Evolutionary conservation across 345 rosid species (phyloP), one percentile per base, ranked within the genome.

Genomic region (Citrus reticulata): DNA sequence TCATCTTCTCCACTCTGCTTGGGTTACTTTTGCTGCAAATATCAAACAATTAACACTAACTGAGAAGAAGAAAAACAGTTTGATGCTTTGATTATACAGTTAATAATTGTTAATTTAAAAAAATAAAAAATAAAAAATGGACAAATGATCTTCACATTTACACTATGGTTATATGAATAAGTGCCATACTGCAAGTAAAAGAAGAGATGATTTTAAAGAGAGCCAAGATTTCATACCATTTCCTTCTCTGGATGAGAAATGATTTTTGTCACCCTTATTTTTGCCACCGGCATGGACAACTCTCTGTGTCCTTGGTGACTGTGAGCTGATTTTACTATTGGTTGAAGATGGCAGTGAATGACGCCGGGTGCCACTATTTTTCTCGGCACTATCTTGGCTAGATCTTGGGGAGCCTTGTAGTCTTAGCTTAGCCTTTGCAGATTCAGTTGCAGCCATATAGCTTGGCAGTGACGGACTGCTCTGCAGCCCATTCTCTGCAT

Each of bases 361-460:
- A 32, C 96, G 97, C 39, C 98, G 90, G 0, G 91, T 84, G 76
- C 64, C 67, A 68, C 37, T 90, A 77, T 64, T 84, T 87, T 89
- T 92, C 79, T 92, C 98, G 70, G 85, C 78, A 39, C 73, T 85
- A 0, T 93, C 97, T 76, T 89, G 93, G 80, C 86, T 86, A 49
- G 90, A 76, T 78, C 85, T 84, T 67, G 92, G 94, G 62, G 98
- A 93, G 62, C 92, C 93, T 83, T 92, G 97, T 14, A 85, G 87
- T 84, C 93, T 91, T 83, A 92, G 86, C 81, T 95, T 93, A 72
- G 97, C 98, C 90, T 92, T 95, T 1, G 95, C 98, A 29, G 98
- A 93, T 88, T 83, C 87, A 66, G 98, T 95, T 64, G 97, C 98
- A 81, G 88, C 91, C 98, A 95, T 93, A 82, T 92, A 95, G 86